Base-by-base conservation (phyloP, 768 basidiomycete species). In the Fistulinella prunicolor region DNA sequence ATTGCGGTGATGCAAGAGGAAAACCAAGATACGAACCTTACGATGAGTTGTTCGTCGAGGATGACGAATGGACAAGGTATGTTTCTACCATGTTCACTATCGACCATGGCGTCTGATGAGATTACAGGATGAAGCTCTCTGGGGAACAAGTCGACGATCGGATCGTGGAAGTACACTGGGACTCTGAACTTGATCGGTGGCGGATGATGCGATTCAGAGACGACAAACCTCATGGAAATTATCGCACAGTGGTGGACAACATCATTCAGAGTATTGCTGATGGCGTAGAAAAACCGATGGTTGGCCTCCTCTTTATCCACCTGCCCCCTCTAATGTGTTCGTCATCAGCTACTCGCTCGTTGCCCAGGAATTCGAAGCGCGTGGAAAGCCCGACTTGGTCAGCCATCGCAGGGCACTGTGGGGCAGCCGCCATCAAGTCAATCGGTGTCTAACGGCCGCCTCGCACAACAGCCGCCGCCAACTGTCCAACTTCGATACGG, bases 91-190 rank as follows among this genome's bases (percentile, higher is more conserved):
- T 34, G 36, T 45, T 19, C 42, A 9, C 23, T 35, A 9, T 44
- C 21, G n/a, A 49, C 23, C 35, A 40, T 12, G 29, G 21, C 49
- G 20, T 19, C 46, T 16, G 38, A 57, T 40, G 39, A 24, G 44
- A 9, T 50, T 26, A 28, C 62, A 98, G 95, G 57, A 76, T 95
- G 75, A 98, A 97, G 61, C 68, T 70, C 5, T 79, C 82, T 2
- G 83, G 86, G 7, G 88, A 94, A 61, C 95, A 98, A 65, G 72
- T 85, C 53, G 95, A 99, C 60, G 94, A 98, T 66, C 81, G 95
- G 10, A 80, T 98, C 32, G 85, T 98, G 17, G 96, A 99, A 66
- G 94, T 95, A 16, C 82, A 85, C 54, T 98, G 96, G 95, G 87
- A 95, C 57, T 49, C 76, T 7, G 63, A 55, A n/a, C 58, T 70